Evolutionary conservation across 2,329 filamentous ascomycete species (phyloP).

Genomic region (Mycocentrospora acerina): DNA sequence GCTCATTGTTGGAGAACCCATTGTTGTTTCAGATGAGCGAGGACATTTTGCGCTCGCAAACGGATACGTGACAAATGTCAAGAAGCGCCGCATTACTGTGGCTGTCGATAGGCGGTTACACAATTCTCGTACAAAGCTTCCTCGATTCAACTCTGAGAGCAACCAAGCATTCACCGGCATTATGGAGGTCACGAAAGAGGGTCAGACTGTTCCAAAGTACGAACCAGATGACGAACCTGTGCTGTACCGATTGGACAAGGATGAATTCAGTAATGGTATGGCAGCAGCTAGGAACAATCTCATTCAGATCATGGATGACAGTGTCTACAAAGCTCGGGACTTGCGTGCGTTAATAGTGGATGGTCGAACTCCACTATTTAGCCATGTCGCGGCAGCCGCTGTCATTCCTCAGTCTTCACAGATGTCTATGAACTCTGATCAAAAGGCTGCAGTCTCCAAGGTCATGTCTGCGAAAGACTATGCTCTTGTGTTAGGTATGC

Average conservation of each 20-base stretch:
- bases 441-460: conserved; percentile 83
- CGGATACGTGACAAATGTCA: conserved; percentile 80
- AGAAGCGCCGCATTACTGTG: conserved; percentile 75
- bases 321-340: conserved; percentile 67
- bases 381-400: conserved; percentile 61
- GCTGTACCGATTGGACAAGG: conserved; percentile 88
- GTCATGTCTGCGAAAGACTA: conserved; percentile 96
- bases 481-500: conserved; percentile 96
- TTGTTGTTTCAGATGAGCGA: conserved; percentile 93
- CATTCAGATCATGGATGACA: conserved; percentile 85
- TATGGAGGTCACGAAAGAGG: conserved; percentile 75
- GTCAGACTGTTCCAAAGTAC: conserved; percentile 20
- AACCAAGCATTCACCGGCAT: conserved; percentile 91
- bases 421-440: conserved; percentile 79
- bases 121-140: conserved; percentile 74
- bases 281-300: conserved; percentile 92
- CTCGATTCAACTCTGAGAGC: conserved; percentile 70
- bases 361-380: conserved; percentile 72
- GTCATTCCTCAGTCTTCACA: conserved; percentile 57
- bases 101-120: conserved; percentile 89
- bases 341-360: conserved; percentile 82
- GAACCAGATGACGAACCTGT: conserved; percentile 56
- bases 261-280: conserved; percentile 98
- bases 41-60: conserved; percentile 95
- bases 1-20: conserved; percentile 80